phyloP scores from a whole-genome alignment of 106 monocot genomes.

The Apostasia shenzhenica region DNA sequence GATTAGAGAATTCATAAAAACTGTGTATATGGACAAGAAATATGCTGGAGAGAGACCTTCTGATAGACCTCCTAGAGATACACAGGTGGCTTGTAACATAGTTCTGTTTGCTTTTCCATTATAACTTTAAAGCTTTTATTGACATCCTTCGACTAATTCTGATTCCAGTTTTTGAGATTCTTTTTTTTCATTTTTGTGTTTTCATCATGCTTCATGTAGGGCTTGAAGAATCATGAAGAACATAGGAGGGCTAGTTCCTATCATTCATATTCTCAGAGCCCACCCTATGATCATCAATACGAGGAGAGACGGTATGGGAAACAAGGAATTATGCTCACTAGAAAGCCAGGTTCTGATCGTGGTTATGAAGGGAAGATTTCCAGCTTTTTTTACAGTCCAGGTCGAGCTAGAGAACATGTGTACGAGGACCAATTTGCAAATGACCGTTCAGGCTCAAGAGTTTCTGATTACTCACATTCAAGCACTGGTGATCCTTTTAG shows the following conservation, averaged over 20 bases:
- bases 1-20: conserved; percentile 92
- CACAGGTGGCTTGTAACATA: conserved; percentile 33
- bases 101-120: not conserved
- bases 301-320: conserved; percentile 87
- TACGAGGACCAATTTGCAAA: conserved; percentile 80
- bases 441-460: conserved; percentile 51
- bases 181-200: not conserved
- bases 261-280: conserved; percentile 70
- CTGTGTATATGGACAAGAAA: conserved; percentile 89
- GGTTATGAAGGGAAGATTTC: conserved; percentile 81
- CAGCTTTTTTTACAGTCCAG: conserved; percentile 60
- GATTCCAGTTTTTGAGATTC: not conserved
- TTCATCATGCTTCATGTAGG: conserved; percentile 18
- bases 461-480: conserved; percentile 63
- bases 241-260: conserved; percentile 69
- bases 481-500: conserved; percentile 50
- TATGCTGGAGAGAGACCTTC: conserved; percentile 53
- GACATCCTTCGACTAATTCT: not conserved
- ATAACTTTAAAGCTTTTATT: not conserved
- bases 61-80: conserved; percentile 81
- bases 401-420: conserved; percentile 34
- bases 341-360: conserved; percentile 84
- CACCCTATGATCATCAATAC: conserved; percentile 69
- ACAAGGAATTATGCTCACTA: conserved; percentile 46
- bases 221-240: conserved; percentile 32